Percentiles rank a stretch among this genome's conserved stretches.
phyloP scores from a whole-genome alignment of 768 basidiomycete genomes.

The Pleurotus sapidus region DNA sequence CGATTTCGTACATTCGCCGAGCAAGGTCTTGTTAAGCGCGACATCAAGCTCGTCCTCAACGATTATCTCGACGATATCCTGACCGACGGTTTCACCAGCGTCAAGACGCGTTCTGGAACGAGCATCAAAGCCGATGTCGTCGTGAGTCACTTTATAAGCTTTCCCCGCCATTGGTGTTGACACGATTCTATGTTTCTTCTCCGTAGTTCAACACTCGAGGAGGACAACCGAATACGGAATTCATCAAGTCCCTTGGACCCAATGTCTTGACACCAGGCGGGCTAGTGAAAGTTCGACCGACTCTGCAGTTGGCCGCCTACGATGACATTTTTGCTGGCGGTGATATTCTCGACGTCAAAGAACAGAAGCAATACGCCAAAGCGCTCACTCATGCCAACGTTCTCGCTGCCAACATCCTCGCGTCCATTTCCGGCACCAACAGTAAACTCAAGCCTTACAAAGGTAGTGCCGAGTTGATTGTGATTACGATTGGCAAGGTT shows the following conservation, averaged over 20 bases:
- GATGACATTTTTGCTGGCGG: slow-evolving; percentile 62
- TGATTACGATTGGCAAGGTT: slow-evolving; percentile 53
- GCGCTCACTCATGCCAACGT: slow-evolving; percentile 39
- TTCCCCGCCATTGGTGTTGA: background rate
- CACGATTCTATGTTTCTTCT: background rate
- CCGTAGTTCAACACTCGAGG: slow-evolving; percentile 35
- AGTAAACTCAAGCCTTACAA: slow-evolving; percentile 41
- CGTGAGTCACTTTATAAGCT: slow-evolving; percentile 32
- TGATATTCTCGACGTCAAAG: slow-evolving; percentile 60
- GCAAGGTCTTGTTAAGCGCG: slow-evolving; percentile 36
- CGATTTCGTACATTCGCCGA: slow-evolving; percentile 49
- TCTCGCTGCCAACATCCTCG: slow-evolving; percentile 47
- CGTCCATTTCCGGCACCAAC: slow-evolving; percentile 27
- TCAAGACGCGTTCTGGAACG: slow-evolving; percentile 52
- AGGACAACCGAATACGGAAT: slow-evolving; percentile 46
- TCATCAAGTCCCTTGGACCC: slow-evolving; percentile 41
- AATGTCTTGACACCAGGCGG: slow-evolving; percentile 34
- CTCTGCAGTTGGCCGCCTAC: slow-evolving; percentile 51
- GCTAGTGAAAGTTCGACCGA: slow-evolving; percentile 50
- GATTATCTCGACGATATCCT: slow-evolving; percentile 51
- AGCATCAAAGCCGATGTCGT: slow-evolving; percentile 53
- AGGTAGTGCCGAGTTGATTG: slow-evolving; percentile 49
- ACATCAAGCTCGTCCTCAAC: slow-evolving; percentile 47
- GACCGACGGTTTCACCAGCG: slow-evolving; percentile 27
- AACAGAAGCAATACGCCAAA: slow-evolving; percentile 59